Evolutionary conservation across 768 basidiomycete species (phyloP), one percentile per base, ranked within the genome.

Genomic region (Macrolepiota albuminosa): DNA sequence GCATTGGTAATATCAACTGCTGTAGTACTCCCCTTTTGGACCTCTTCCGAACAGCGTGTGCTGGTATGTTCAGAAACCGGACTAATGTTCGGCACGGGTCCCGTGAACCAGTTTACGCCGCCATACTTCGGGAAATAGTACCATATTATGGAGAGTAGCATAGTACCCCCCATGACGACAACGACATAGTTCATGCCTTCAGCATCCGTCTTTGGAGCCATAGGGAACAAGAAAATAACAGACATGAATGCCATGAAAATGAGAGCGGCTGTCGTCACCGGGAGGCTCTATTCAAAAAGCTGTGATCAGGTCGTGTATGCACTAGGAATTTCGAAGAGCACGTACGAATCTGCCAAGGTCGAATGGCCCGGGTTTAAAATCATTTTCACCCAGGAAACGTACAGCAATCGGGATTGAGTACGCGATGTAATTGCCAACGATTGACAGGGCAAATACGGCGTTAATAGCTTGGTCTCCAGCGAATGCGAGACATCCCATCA

Each of bases 111-210:
- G 50, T 72, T 64, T 5, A 70, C 66, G 6, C 70, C 70, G 6
- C 72, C 72, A 18, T 72, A 70, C 47, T 77, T 75, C 3, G 84
- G 84, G 60, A 81, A 77, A 69, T 84, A 87, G 67, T 85, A 88
- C 79, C 82, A 87, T 0, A 74, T 55, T 7, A 85, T 61, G 6
- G 84, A 83, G 26, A 86, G 75, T 1, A 75, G 40, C 60, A 87
- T 70, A 1, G 83, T 73, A 2, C 82, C 84, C 0, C 80, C 81
- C 1, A 84, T 67, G 2, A 88, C 85, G 45, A 85, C 84, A 47
- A 84, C 73, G 0, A 81, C 78, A 59, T 87, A 88, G 70, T 88
- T 88, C 84, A 88, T 86, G 54, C 72, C 70, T 13, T 45, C n/a
- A 0, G 74, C 64, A 9, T 56, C 60, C 4, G 84, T 75, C 4